phyloP scores from a whole-genome alignment of 2,329 filamentous ascomycete species.

The Neonectria coccinea region DNA sequence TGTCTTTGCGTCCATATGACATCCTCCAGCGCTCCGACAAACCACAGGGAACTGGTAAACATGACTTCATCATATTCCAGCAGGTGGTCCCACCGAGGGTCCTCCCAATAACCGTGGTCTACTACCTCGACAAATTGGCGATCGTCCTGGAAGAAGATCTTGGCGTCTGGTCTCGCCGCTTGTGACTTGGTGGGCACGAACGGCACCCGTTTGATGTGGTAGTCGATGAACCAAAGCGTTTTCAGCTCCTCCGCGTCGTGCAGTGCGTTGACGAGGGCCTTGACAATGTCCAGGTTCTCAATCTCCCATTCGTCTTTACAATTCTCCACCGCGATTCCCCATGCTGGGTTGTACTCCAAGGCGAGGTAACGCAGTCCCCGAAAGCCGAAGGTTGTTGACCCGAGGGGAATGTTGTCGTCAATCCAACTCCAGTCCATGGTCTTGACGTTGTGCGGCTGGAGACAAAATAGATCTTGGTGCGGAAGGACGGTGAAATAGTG shows the following conservation, averaged over 20 bases:
- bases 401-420: background rate
- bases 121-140: background rate
- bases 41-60: background rate
- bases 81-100: background rate
- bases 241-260: background rate
- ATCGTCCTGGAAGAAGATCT: background rate
- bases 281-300: background rate
- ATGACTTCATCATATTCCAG: background rate
- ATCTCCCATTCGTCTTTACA: background rate
- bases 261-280: background rate
- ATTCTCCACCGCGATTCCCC: background rate
- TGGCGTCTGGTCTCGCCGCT: background rate
- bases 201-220: background rate
- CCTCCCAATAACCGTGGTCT: background rate
- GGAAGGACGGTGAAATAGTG: background rate
- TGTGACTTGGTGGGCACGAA: background rate
- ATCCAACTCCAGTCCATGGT: background rate
- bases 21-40: background rate
- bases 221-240: background rate
- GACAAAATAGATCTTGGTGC: background rate
- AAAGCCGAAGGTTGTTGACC: background rate
- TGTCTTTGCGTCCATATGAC: background rate
- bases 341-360: background rate
- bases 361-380: background rate
- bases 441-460: slow-evolving; percentile 1